Conservation (phyloP, 1,284 basidiomycete species). For the Athelia sp. region DNA sequence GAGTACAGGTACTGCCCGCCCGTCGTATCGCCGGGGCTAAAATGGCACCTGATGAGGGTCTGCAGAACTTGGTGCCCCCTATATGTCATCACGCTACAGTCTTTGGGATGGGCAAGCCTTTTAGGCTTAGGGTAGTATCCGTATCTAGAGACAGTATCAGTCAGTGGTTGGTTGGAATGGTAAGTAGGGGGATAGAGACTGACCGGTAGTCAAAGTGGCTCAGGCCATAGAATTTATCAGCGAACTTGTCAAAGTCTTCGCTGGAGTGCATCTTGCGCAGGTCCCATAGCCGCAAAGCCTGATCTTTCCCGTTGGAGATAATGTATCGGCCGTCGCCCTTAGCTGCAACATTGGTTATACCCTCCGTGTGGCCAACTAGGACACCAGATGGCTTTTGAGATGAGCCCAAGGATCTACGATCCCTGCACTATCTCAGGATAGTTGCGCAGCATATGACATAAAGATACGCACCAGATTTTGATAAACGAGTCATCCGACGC, state of each 20-base stretch:
- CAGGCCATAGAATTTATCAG: slow-evolving; percentile 53
- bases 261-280: slow-evolving; percentile 86
- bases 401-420: slow-evolving; percentile 81
- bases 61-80: slow-evolving; percentile 89
- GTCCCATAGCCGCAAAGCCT: slow-evolving; percentile 91
- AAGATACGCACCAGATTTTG: slow-evolving; percentile 79
- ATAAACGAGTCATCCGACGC: slow-evolving; percentile 93
- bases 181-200: slow-evolving; percentile 12
- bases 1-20: slow-evolving; percentile 93
- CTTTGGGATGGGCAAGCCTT: slow-evolving; percentile 73
- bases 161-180: slow-evolving; percentile 9
- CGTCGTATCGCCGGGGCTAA: slow-evolving; percentile 89
- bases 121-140: slow-evolving; percentile 64
- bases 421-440: slow-evolving; percentile 46
- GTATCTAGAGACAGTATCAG: slow-evolving; percentile 38
- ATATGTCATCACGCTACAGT: slow-evolving; percentile 95
- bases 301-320: slow-evolving; percentile 98
- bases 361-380: slow-evolving; percentile 92
- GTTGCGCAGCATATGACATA: not conserved
- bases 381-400: slow-evolving; percentile 87
- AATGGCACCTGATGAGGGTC: slow-evolving; percentile 95
- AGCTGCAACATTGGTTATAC: slow-evolving; percentile 85
- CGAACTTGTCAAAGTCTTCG: slow-evolving; percentile 60
- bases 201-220: slow-evolving; percentile 79
- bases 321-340: slow-evolving; percentile 93